Evolutionary conservation across 140 eudicot species (phyloP).

Genomic region (Stevia rebaudiana): DNA sequence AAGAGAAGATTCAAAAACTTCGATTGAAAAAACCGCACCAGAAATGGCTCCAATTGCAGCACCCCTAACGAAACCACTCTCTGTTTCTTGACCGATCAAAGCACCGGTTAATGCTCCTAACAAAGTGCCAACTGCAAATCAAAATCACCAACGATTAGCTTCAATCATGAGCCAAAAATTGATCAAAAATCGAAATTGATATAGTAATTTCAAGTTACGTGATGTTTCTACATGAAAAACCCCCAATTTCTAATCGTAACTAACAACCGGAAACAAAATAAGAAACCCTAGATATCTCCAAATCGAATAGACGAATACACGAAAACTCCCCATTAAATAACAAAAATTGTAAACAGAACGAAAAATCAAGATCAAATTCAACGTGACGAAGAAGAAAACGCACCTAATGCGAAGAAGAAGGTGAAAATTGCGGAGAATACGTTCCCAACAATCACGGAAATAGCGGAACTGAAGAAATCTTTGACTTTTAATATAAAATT

Average conservation of each 20-base stretch:
- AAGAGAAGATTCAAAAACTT: conserved; percentile 91
- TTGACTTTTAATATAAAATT: conserved; percentile 42
- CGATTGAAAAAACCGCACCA: conserved; percentile 96
- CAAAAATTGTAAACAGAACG: background rate
- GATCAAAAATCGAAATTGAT: background rate
- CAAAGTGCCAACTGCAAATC: conserved; percentile 81
- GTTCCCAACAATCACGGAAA: conserved; percentile 67
- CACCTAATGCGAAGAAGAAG: conserved; percentile 89
- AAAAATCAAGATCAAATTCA: background rate
- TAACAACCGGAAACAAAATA: too few relatives aligned
- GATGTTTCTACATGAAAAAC: background rate
- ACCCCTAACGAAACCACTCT: conserved; percentile 94
- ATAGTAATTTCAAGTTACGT: background rate
- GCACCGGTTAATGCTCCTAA: conserved; percentile 98
- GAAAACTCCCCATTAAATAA: conserved; percentile 19
- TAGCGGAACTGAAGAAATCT: conserved; percentile 48
- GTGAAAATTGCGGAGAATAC: conserved; percentile 90
- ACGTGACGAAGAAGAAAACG: background rate
- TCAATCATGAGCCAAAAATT: conserved; percentile 1
- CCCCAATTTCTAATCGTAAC: conserved; percentile 7
- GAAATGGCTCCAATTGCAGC: conserved; percentile 98
- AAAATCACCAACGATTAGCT: conserved; percentile 1
- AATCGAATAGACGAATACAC: background rate
- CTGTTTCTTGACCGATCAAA: conserved; percentile 93
- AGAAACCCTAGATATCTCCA: conserved; percentile 8